Evolutionary conservation across 177 flowering plant species (phyloP), one percentile per base, ranked within the genome.

Genomic region (Tripterygium wilfordii): DNA sequence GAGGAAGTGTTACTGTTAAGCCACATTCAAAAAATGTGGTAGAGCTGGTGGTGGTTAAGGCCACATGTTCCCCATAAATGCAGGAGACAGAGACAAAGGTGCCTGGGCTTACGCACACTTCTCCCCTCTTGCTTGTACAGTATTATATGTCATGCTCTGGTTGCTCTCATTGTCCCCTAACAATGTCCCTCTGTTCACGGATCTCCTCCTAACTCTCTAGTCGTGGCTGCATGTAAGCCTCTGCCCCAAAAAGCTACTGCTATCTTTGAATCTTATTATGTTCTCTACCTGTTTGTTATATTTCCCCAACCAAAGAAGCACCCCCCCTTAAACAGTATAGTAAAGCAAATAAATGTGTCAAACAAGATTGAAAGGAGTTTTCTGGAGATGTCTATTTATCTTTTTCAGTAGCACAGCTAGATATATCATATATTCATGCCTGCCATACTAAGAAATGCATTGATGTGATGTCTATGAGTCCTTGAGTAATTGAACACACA

Each of bases 1-100:
- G n/a, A n/a, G n/a, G n/a, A n/a, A n/a, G n/a, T n/a, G n/a, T n/a
- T n/a, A n/a, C n/a, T n/a, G n/a, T n/a, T n/a, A n/a, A n/a, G n/a
- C n/a, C n/a, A n/a, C n/a, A n/a, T n/a, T 12, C 33, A 30, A 30
- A 30, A 30, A 30, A 30, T 6, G 41, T n/a, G 33, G 42, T 20
- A 28, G 36, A 13, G 46, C 8, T 48, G 52, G 55, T 35, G 36
- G 50, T 42, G 55, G 62, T 57, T 57, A 42, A 60, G 54, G 30
- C 49, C 64, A 60, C 64, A 60, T 60, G 58, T 60, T 53, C 16
- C 38, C 16, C 57, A 51, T 60, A 46, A 60, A 53, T 53, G 64
- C 58, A 29, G 0, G 52, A 53, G 54, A 60, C 54, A 60, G 28
- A 41, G 43, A 43, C 28, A 26, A 53, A 47, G 35, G 39, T 20